A percentile compares a stretch with the other conserved stretches of the same genome.
Evolutionary conservation across 2,329 filamentous ascomycete genomes (phyloP).

Genomic region (Colletotrichum sojae): DNA sequence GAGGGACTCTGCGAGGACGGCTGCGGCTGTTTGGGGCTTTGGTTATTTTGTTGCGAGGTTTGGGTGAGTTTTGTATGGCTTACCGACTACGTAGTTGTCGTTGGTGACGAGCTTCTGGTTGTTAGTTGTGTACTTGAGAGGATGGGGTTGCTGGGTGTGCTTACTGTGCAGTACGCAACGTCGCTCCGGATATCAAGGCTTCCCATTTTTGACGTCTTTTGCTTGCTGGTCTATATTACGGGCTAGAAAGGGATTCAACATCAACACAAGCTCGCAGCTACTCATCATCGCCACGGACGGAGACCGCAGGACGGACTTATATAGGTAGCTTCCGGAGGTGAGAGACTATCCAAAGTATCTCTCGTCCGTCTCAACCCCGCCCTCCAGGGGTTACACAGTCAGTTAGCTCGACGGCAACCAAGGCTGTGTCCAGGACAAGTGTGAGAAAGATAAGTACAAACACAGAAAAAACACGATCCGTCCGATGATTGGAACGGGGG

Average conservation of each 20-base stretch:
- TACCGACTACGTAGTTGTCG: constrained; percentile 42
- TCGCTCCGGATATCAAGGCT: constrained; percentile 16
- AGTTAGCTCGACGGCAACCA: background rate
- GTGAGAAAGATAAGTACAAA: background rate
- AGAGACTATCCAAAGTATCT: background rate
- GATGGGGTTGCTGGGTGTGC: background rate
- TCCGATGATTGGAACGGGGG: too few relatives aligned
- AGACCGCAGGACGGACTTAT: background rate
- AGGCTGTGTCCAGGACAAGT: background rate
- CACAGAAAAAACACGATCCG: too few relatives aligned
- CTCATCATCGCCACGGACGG: background rate
- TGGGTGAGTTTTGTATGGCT: background rate
- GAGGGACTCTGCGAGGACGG: constrained; percentile 42
- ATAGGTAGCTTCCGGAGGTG: background rate
- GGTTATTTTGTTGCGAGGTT: background rate
- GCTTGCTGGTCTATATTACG: background rate
- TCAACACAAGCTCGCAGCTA: background rate
- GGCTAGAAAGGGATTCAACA: background rate
- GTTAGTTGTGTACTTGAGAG: background rate
- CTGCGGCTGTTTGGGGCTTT: constrained; percentile 8
- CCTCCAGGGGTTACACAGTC: background rate
- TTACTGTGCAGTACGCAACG: constrained; percentile 32
- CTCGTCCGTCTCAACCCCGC: background rate
- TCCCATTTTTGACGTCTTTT: constrained; percentile 10
- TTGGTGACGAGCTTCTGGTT: constrained; percentile 39